phyloP scores from a whole-genome alignment of 768 basidiomycete genomes.

The Suillus subalutaceus region DNA sequence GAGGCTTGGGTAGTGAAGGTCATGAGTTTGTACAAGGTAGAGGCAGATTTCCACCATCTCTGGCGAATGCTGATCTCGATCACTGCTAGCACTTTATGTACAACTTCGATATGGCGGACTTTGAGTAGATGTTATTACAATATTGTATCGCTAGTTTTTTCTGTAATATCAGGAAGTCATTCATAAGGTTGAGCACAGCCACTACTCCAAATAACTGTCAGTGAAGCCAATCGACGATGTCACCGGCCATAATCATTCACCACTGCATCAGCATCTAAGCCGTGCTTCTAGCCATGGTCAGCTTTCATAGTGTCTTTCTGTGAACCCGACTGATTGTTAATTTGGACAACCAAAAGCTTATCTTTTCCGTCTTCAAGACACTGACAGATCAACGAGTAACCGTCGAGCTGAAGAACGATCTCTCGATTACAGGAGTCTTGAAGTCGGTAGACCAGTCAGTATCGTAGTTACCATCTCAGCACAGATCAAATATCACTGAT shows the following conservation, averaged over 20 bases:
- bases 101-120: conserved; percentile 38
- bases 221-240: not conserved
- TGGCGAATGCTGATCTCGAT: conserved; percentile 4
- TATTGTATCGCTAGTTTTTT: conserved; percentile 3
- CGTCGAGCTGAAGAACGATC: conserved; percentile 98
- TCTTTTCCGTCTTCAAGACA: conserved; percentile 99
- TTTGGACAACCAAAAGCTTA: conserved; percentile 57
- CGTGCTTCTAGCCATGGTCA: conserved; percentile 26
- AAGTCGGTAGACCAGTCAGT: conserved; percentile 98
- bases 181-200: not conserved
- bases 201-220: not conserved
- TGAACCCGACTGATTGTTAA: conserved; percentile 14
- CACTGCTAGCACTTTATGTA: conserved; percentile 32
- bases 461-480: not conserved
- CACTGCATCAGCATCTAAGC: not conserved
- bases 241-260: not conserved
- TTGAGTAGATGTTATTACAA: conserved; percentile 24
- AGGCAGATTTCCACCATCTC: conserved; percentile 11
- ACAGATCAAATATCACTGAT: conserved; percentile 6
- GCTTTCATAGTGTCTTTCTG: conserved; percentile 9
- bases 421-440: conserved; percentile 91
- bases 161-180: not conserved
- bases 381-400: conserved; percentile 96
- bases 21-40: conserved; percentile 88
- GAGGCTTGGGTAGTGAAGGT: conserved; percentile 98